Evolutionary conservation across 2,329 filamentous ascomycete genomes (phyloP).

Genomic region (Exophiala oligosperma): DNA sequence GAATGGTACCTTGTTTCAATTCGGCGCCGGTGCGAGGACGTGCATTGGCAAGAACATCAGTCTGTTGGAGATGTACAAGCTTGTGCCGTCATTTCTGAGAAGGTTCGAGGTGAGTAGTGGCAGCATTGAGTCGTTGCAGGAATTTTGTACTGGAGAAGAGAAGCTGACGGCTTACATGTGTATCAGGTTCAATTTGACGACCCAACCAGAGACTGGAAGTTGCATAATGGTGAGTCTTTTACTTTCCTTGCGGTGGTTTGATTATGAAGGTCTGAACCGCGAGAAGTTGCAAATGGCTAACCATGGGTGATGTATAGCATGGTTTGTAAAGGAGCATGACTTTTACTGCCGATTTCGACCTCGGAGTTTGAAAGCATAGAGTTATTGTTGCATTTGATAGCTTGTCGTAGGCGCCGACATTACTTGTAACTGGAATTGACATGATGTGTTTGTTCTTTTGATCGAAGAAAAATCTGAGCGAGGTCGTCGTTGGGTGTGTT

Average conservation of each 20-base stretch:
- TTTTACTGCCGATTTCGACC: conserved; percentile 33
- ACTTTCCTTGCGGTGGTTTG: not conserved
- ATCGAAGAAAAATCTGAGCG: too few relatives aligned
- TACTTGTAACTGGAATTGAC: too few relatives aligned
- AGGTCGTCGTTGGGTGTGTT: too few relatives aligned
- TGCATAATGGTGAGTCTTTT: conserved; percentile 26
- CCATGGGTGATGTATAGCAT: conserved; percentile 46
- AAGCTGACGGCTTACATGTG: conserved; percentile 15
- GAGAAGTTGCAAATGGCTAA: not conserved
- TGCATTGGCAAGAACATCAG: conserved; percentile 35
- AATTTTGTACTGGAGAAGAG: not conserved
- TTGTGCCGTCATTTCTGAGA: conserved; percentile 30
- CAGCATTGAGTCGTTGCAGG: too few relatives aligned
- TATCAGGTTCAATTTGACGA: conserved; percentile 36
- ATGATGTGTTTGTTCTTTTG: too few relatives aligned
- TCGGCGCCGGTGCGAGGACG: conserved; percentile 55
- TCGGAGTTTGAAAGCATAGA: conserved; percentile 7
- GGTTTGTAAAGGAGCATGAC: conserved; percentile 49
- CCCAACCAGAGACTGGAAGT: conserved; percentile 27
- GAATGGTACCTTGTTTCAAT: conserved; percentile 43
- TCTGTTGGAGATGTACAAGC: conserved; percentile 33
- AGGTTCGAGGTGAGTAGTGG: conserved; percentile 23
- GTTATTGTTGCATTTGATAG: not conserved
- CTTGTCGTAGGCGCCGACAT: too few relatives aligned
- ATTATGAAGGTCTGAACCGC: too few relatives aligned